Conservation (phyloP, 257 asterid genomes). For the Solanum medicagineum region DNA sequence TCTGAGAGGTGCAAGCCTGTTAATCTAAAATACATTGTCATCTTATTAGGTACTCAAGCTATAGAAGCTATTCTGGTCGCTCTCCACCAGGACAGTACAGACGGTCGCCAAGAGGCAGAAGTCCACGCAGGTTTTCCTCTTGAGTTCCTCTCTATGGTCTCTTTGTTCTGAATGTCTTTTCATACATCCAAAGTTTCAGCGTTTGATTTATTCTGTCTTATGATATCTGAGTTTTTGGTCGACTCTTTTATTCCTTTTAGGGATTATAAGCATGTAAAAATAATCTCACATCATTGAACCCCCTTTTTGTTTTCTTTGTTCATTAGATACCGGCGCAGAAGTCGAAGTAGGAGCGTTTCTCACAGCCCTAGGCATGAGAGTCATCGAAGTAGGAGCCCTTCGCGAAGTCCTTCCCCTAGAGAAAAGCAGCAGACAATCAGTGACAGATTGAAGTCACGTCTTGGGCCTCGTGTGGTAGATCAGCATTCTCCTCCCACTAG, state of each 20-base stretch:
- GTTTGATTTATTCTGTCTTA: not conserved
- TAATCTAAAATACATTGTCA: not conserved
- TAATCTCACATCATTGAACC: not conserved
- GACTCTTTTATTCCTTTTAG: not conserved
- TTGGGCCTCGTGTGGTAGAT: slow-evolving; percentile 49
- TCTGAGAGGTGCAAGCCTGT: not conserved
- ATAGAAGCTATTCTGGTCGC: slow-evolving; percentile 49
- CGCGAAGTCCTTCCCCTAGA: slow-evolving; percentile 49
- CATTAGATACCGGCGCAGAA: slow-evolving; percentile 56
- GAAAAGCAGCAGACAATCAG: slow-evolving; percentile 41
- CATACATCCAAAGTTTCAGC: not conserved
- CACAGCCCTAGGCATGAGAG: slow-evolving; percentile 61
- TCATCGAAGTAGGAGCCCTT: slow-evolving; percentile 53
- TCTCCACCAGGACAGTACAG: slow-evolving; percentile 59
- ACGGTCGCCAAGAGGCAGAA: slow-evolving; percentile 72
- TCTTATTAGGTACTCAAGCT: slow-evolving; percentile 47
- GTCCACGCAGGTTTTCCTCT: slow-evolving; percentile 68
- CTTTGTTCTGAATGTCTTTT: not conserved
- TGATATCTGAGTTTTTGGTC: not conserved
- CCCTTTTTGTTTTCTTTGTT: not conserved
- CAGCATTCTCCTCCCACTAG: slow-evolving; percentile 10
- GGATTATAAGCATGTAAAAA: not conserved
- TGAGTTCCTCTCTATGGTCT: not conserved
- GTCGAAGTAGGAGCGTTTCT: slow-evolving; percentile 61
- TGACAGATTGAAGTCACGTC: slow-evolving; percentile 68